These are phyloP conservation scores for Eucalyptus dawsonii DNA, from an alignment of 345 rosid species.

Conservation along the genomic window DNA sequence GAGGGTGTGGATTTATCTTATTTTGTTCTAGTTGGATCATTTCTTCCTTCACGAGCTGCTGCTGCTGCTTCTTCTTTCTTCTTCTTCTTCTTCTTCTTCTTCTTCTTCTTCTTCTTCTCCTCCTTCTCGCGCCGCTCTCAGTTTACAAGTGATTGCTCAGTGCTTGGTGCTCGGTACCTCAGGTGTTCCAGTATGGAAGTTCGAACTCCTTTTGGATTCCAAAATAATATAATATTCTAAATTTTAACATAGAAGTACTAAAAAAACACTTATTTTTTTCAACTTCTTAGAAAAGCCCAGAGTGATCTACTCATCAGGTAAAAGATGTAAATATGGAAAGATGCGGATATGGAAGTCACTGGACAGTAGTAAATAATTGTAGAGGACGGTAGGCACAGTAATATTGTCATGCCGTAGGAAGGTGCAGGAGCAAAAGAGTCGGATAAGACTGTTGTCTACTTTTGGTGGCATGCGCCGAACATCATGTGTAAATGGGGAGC, in stretches of 20 bases:
- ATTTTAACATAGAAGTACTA: not conserved
- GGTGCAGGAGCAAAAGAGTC: not conserved
- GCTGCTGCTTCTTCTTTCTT: not conserved
- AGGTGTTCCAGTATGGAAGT: not conserved
- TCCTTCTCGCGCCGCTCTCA: not conserved
- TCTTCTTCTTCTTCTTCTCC: not conserved
- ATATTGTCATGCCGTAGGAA: too few relatives aligned
- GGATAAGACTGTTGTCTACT: not conserved
- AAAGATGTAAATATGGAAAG: not conserved
- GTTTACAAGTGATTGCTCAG: not conserved
- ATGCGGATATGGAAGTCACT: not conserved
- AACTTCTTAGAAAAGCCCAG: not conserved
- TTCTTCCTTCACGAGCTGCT: not conserved
- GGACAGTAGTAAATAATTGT: not conserved
- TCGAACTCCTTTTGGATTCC: not conserved
- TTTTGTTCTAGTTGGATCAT: not conserved
- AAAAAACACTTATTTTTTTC: not conserved
- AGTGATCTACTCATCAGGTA: not conserved
- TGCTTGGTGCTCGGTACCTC: not conserved
- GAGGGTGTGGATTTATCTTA: not conserved
- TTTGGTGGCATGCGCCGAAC: not conserved
- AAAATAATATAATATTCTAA: not conserved
- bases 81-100: not conserved
- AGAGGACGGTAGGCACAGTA: not conserved
- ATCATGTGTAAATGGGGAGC: not conserved